Percentiles rank a stretch among this genome's conserved stretches.
Evolutionary conservation across 1,139 yeast species (phyloP).

Genomic region (Yarrowia galli): DNA sequence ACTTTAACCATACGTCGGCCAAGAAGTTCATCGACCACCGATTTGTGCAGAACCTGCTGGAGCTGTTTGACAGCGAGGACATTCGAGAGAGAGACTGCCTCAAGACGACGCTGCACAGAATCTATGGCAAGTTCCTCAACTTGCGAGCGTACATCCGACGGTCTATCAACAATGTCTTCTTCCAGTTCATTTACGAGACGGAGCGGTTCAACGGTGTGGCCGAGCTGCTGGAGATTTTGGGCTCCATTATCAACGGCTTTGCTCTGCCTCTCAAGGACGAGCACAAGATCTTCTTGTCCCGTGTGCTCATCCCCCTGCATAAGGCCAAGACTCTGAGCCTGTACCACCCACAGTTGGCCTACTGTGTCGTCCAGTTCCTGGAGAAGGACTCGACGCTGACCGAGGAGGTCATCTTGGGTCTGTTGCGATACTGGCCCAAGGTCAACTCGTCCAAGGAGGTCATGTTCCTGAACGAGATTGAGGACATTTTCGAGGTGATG

Average conservation of each 20-base stretch:
- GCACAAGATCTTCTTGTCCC: conserved; percentile 86
- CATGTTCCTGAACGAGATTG: conserved; percentile 93
- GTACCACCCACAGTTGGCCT: conserved; percentile 96
- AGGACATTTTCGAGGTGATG: conserved; percentile 95
- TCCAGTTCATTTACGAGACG: conserved; percentile 93
- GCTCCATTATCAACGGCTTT: conserved; percentile 96
- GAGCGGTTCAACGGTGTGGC: conserved; percentile 96
- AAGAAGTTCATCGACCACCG: conserved; percentile 93
- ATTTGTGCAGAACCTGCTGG: conserved; percentile 80
- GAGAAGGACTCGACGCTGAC: conserved; percentile 93
- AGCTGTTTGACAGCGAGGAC: conserved; percentile 94
- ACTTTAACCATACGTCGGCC: conserved; percentile 91
- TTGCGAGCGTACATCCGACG: conserved; percentile 91
- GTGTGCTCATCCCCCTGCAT: conserved; percentile 92
- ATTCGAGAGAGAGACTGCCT: conserved; percentile 95
- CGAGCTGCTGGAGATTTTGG: conserved; percentile 91
- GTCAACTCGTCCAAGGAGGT: conserved; percentile 94
- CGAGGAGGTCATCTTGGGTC: conserved; percentile 93
- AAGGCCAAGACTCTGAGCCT: conserved; percentile 86
- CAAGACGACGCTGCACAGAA: conserved; percentile 92
- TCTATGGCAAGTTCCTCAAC: conserved; percentile 92
- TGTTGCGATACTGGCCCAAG: conserved; percentile 96
- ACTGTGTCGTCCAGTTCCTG: conserved; percentile 94
- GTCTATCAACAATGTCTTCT: conserved; percentile 87
- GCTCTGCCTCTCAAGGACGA: conserved; percentile 97